Evolutionary conservation across 1,284 basidiomycete genomes (phyloP).

Genomic region (Erythrobasidium hasegawianum): DNA sequence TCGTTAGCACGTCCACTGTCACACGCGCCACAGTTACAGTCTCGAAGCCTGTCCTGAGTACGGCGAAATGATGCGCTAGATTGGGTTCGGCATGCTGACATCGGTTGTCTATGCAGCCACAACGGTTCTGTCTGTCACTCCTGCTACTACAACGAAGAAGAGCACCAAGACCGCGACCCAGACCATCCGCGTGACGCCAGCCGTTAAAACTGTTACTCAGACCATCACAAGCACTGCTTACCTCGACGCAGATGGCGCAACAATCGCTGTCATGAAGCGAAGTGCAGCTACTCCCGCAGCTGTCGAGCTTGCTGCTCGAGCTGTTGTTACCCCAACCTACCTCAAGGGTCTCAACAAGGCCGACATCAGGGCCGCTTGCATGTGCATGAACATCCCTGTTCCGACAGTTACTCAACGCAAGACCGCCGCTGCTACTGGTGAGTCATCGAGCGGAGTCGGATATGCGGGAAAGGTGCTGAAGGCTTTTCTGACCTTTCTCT

Average conservation of each 20-base stretch:
- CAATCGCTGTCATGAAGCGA: conserved; percentile 8
- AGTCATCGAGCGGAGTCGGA: background rate
- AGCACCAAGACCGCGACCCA: background rate
- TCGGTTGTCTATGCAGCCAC: background rate
- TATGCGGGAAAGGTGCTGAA: background rate
- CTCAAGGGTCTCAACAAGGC: conserved; percentile 1
- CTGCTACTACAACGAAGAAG: background rate
- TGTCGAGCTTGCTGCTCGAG: conserved; percentile 6
- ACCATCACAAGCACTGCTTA: conserved; percentile 8
- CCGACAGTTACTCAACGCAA: background rate
- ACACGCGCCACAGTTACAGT: background rate
- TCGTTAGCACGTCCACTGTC: background rate
- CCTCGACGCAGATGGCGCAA: conserved; percentile 2
- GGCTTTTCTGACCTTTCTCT: background rate
- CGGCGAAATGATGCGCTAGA: background rate
- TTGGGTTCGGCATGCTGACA: too few relatives aligned
- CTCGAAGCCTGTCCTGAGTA: background rate
- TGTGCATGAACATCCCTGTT: background rate
- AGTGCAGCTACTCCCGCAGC: background rate
- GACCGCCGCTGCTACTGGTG: conserved; percentile 8
- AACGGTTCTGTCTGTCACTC: background rate
- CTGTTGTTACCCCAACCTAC: conserved; percentile 1
- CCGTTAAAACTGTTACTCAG: background rate
- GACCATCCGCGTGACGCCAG: background rate
- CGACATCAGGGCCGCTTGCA: conserved; percentile 3